These are phyloP conservation scores for Myrica gale DNA, from an alignment of 306 rosid genomes.

Conservation along the genomic window DNA sequence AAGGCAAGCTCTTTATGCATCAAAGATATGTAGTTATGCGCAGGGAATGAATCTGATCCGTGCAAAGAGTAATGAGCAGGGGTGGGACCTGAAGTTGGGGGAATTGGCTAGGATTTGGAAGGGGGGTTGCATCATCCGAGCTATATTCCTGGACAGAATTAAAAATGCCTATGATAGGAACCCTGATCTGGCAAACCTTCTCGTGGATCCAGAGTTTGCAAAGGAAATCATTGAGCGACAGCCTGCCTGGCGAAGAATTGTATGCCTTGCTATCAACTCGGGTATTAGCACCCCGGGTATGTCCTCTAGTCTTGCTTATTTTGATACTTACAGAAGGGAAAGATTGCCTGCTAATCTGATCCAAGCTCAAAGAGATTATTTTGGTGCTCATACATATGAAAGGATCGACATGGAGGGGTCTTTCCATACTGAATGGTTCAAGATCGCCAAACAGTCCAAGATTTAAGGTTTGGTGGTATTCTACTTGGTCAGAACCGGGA, in stretches of 20 bases:
- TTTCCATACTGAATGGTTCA: slow-evolving; percentile 95
- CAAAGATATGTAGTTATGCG: slow-evolving; percentile 92
- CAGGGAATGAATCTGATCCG: slow-evolving; percentile 95
- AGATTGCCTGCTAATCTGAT: slow-evolving; percentile 86
- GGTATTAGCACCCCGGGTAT: slow-evolving; percentile 92
- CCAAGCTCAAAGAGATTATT: slow-evolving; percentile 94
- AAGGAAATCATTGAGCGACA: slow-evolving; percentile 85
- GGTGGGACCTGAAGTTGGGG: slow-evolving; percentile 76
- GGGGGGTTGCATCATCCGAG: slow-evolving; percentile 91
- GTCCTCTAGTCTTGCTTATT: slow-evolving; percentile 93
- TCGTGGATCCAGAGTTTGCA: slow-evolving; percentile 91
- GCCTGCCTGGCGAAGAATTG: slow-evolving; percentile 85
- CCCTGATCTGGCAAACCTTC: slow-evolving; percentile 76
- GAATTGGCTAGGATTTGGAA: slow-evolving; percentile 93
- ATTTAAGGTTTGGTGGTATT: slow-evolving; percentile 30
- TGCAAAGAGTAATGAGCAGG: slow-evolving; percentile 84
- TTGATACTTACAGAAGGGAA: slow-evolving; percentile 74
- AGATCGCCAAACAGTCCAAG: slow-evolving; percentile 66
- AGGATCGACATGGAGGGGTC: slow-evolving; percentile 70
- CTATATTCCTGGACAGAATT: slow-evolving; percentile 78
- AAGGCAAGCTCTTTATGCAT: slow-evolving; percentile 84
- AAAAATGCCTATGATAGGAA: slow-evolving; percentile 85
- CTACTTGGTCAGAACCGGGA: slow-evolving; percentile 24
- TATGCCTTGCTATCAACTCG: slow-evolving; percentile 76
- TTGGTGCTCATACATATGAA: slow-evolving; percentile 91